phyloP scores from a whole-genome alignment of 257 asterid species.

The Solanum pinnatisectum region DNA sequence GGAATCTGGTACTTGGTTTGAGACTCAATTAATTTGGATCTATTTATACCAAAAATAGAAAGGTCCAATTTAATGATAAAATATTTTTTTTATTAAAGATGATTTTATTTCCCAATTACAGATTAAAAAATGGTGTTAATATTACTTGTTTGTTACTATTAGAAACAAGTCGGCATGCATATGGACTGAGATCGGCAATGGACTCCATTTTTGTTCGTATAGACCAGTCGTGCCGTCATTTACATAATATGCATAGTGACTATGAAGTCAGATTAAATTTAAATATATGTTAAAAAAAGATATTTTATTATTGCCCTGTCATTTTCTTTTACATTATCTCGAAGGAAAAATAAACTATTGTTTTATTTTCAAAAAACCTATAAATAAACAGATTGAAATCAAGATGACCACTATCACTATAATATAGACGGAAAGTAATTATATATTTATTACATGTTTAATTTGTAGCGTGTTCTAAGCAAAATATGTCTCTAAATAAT shows the following conservation, averaged over 20 bases:
- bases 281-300: rapidly evolving
- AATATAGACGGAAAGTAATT: neutral
- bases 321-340: neutral
- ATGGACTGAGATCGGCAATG: neutral
- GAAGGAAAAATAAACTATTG: neutral
- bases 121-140: neutral
- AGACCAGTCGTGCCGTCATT: neutral
- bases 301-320: neutral
- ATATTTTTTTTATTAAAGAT: neutral
- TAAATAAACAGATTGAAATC: neutral
- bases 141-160: neutral
- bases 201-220: neutral
- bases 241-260: too few species aligned
- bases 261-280: rapidly evolving
- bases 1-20: too few species aligned
- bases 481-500: neutral
- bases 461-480: neutral
- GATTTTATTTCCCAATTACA: neutral
- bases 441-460: neutral
- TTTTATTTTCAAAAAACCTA: neutral
- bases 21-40: neutral
- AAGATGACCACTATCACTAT: neutral
- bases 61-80: too few species aligned
- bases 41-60: neutral
- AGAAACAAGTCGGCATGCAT: neutral